phyloP scores from a whole-genome alignment of 2,329 filamentous ascomycete genomes.

The Cladosporium sp. region DNA sequence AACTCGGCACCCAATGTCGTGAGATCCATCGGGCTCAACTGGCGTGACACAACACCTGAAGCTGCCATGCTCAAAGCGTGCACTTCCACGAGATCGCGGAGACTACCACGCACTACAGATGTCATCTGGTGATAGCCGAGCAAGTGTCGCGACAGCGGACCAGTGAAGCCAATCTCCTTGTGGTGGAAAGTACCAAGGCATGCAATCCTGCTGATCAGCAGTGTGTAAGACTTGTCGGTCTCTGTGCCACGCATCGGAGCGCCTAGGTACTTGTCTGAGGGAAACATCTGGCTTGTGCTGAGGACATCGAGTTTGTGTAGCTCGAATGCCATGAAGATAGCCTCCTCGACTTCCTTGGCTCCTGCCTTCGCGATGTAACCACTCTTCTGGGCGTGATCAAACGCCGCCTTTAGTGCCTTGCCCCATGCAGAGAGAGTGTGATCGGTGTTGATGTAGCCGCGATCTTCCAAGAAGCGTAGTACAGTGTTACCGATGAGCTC shows the following conservation, averaged over 20 bases:
- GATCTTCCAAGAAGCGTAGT: constrained; percentile 86
- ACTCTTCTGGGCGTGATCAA: constrained; percentile 29
- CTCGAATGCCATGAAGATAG: constrained; percentile 80
- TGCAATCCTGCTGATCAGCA: constrained; percentile 83
- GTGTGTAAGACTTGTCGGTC: constrained; percentile 72
- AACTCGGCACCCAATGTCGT: constrained; percentile 67
- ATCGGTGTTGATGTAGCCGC: constrained; percentile 76
- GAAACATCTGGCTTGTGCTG: constrained; percentile 67
- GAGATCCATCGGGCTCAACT: constrained; percentile 50
- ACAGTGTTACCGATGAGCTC: constrained; percentile 74
- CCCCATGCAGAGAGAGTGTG: constrained; percentile 86
- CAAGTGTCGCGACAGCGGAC: constrained; percentile 86
- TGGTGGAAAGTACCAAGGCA: constrained; percentile 81
- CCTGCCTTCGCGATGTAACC: constrained; percentile 56
- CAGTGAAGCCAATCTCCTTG: constrained; percentile 85
- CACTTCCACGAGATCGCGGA: constrained; percentile 83
- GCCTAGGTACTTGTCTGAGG: constrained; percentile 51
- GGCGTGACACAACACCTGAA: constrained; percentile 73
- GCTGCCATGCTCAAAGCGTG: constrained; percentile 78
- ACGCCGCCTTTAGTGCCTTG: constrained; percentile 66
- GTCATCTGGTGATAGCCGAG: constrained; percentile 83
- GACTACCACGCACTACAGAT: constrained; percentile 72
- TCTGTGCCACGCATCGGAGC: constrained; percentile 60
- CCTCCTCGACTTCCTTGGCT: constrained; percentile 66
- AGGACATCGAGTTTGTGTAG: constrained; percentile 77